Conservation (phyloP, 1,284 basidiomycete genomes). For the Cystobasidium pallidum region DNA sequence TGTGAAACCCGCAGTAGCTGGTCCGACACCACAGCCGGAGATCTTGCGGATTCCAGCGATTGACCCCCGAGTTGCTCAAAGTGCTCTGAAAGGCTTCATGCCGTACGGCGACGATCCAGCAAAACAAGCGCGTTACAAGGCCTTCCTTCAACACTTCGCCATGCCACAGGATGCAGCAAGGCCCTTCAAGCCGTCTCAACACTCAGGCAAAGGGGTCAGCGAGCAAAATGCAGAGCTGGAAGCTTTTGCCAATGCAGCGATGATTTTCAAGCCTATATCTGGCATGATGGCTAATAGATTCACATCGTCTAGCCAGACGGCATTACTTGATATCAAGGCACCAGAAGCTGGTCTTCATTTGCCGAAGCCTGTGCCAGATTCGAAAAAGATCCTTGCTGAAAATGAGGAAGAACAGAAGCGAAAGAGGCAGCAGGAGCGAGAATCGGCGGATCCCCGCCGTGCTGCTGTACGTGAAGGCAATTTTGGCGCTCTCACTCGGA, state of each 20-base stretch:
- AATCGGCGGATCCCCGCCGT: constrained; percentile 68
- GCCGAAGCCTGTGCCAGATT: constrained; percentile 44
- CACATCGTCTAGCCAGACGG: constrained; percentile 65
- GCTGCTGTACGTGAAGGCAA: constrained; percentile 80
- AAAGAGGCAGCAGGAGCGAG: constrained; percentile 59
- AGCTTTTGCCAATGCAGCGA: constrained; percentile 83
- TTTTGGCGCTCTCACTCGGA: constrained; percentile 83
- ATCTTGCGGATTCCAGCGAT: constrained; percentile 65
- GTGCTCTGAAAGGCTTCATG: constrained; percentile 84
- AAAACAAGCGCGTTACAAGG: constrained; percentile 83
- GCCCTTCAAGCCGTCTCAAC: constrained; percentile 42
- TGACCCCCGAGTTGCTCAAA: constrained; percentile 77
- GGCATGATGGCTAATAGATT: constrained; percentile 92
- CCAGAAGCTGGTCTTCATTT: constrained; percentile 27
- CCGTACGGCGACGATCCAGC: constrained; percentile 76
- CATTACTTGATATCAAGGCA: constrained; percentile 52
- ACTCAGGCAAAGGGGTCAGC: constrained; percentile 61
- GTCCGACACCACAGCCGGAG: constrained; percentile 53
- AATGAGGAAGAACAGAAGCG: constrained; percentile 56
- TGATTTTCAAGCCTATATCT: constrained; percentile 87
- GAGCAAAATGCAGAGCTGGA: constrained; percentile 78
- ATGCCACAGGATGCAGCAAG: constrained; percentile 48
- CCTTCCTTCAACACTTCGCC: constrained; percentile 77
- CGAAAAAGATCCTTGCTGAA: constrained; percentile 50
- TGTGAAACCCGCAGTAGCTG: constrained; percentile 18